Percentiles rank a stretch among this genome's conserved stretches.
Conservation (phyloP, 2,329 filamentous ascomycete species). For the Pezicula radicicola region DNA sequence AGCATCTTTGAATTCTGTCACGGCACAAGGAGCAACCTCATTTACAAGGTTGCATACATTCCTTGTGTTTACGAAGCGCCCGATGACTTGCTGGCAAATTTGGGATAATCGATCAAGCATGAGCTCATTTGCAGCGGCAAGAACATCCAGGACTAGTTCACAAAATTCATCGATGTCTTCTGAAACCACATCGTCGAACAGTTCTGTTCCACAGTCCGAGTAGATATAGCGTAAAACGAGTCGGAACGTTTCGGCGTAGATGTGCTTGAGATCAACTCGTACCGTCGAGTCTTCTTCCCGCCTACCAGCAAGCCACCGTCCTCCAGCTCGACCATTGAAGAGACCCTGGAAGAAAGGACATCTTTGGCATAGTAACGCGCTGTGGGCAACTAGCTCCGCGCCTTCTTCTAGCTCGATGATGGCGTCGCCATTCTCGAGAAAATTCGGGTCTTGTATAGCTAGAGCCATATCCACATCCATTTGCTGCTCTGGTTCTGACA, state of each 20-base stretch:
- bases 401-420: slow-evolving; percentile 71
- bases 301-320: slow-evolving; percentile 76
- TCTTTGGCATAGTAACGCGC: slow-evolving; percentile 72
- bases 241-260: slow-evolving; percentile 69
- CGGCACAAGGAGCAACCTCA: slow-evolving; percentile 77
- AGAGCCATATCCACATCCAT: slow-evolving; percentile 67
- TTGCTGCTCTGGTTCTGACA: slow-evolving; percentile 61
- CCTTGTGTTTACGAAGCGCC: slow-evolving; percentile 77
- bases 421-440: slow-evolving; percentile 78
- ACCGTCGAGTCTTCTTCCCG: slow-evolving; percentile 52
- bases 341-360: slow-evolving; percentile 92
- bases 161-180: slow-evolving; percentile 78
- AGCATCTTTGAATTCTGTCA: slow-evolving; percentile 82
- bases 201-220: slow-evolving; percentile 72
- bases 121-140: slow-evolving; percentile 86
- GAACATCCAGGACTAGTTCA: slow-evolving; percentile 86
- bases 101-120: slow-evolving; percentile 92
- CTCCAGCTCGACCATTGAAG: slow-evolving; percentile 83
- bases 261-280: slow-evolving; percentile 78
- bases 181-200: slow-evolving; percentile 76
- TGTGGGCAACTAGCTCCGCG: slow-evolving; percentile 71
- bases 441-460: slow-evolving; percentile 65
- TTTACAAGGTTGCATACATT: slow-evolving; percentile 87
- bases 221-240: slow-evolving; percentile 83
- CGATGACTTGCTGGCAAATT: slow-evolving; percentile 82